Evolutionary conservation across 2,329 filamentous ascomycete species (phyloP), one percentile per base, ranked within the genome.

Genomic region (Fusarium brevicatenulatum): DNA sequence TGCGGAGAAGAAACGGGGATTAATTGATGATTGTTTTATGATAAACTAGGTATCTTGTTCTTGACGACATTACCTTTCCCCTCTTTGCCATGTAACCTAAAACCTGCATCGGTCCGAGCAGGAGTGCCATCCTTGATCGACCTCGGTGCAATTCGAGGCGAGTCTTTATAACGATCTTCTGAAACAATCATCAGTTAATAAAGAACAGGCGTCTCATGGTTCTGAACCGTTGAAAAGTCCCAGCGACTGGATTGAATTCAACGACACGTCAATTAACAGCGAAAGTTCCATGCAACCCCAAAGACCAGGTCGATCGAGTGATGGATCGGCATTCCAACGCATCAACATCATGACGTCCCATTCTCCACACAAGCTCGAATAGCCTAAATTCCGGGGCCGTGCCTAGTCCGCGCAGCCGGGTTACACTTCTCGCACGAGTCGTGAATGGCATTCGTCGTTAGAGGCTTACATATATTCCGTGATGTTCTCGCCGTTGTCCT

Each of bases 11-110:
- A 34, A 28, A 23, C 7, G 30, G 60, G 46, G 9, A 19, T 11
- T 9, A 39, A 28, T 43, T 19, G 5, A n/a, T n/a, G n/a, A n/a
- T n/a, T n/a, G n/a, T n/a, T n/a, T n/a, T n/a, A n/a, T n/a, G n/a
- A n/a, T n/a, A n/a, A n/a, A n/a, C n/a, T n/a, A n/a, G n/a, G n/a
- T n/a, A n/a, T 66, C 36, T 44, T 21, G 23, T 16, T 36, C 36
- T 69, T 40, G 39, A 69, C 19, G 65, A 62, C 66, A 69, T 70
- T 54, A 9, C 43, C 11, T 42, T 70, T 70, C 67, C 66, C 67
- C 67, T 70, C 66, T 50, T 66, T 70, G 23, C 57, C 46, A 47
- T 47, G 44, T 28, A 50, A 39, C 43, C 23, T 40, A 36, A 54
- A 42, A 15, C 54, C 50, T 56, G 32, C n/a, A 40, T 68, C 56